Evolutionary conservation across 148 eudicot species (phyloP).

Genomic region (Heliamphora exappendiculata): DNA sequence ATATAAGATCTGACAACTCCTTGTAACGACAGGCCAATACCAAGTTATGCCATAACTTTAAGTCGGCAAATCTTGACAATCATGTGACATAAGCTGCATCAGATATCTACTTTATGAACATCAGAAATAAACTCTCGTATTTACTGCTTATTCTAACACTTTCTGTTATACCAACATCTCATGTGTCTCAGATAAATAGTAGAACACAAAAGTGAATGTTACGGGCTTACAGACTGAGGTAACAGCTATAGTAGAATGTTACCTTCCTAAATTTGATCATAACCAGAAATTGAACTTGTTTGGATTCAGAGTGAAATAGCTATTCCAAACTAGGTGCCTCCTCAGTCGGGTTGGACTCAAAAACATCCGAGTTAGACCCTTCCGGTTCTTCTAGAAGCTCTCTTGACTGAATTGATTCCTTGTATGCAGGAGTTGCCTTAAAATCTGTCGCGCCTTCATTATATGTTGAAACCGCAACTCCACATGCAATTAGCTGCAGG

Average conservation of each 20-base stretch:
- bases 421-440: conserved; percentile 70
- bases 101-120: background rate
- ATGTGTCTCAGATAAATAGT: background rate
- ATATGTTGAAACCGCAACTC: conserved; percentile 84
- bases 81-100: background rate
- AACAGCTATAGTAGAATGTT: background rate
- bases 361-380: conserved; percentile 58
- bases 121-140: background rate
- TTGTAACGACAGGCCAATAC: background rate
- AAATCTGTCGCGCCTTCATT: conserved; percentile 98
- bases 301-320: background rate
- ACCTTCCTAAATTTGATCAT: background rate
- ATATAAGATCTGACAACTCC: background rate
- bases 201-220: background rate
- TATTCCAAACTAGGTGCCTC: conserved; percentile 81
- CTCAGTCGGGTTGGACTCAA: conserved; percentile 89
- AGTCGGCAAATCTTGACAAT: background rate
- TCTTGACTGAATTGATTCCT: conserved; percentile 71
- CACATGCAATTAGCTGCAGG: conserved; percentile 72
- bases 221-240: background rate
- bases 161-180: background rate
- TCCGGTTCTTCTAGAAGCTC: conserved; percentile 76
- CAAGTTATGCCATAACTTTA: background rate
- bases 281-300: background rate
- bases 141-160: background rate